Evolutionary conservation across 106 monocot genomes (phyloP).

Genomic region (Platanthera guangdongensis): DNA sequence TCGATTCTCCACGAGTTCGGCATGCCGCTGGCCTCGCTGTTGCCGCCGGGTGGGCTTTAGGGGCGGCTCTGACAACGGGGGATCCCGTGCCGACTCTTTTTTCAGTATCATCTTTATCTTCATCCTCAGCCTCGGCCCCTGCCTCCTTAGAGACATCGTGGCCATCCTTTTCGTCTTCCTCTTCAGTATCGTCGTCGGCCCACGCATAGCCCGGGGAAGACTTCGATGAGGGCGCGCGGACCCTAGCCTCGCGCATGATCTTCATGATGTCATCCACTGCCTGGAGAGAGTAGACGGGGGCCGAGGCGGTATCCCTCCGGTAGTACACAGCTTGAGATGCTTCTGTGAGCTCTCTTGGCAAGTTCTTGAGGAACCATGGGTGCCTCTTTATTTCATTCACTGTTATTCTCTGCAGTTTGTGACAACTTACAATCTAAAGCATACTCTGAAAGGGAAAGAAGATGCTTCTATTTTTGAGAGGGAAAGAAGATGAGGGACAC

Average conservation of each 20-base stretch:
- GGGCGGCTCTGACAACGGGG: too few relatives aligned
- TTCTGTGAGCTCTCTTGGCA: slow-evolving; percentile 14
- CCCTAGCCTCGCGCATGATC: slow-evolving; percentile 21
- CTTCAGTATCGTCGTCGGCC: slow-evolving; percentile 1
- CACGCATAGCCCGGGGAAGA: slow-evolving; percentile 9
- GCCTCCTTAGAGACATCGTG: neutral
- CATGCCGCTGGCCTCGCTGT: too few relatives aligned
- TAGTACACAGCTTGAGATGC: slow-evolving; percentile 19
- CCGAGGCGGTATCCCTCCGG: slow-evolving; percentile 4
- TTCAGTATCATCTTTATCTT: neutral
- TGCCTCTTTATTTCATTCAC: slow-evolving; percentile 11
- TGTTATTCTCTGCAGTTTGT: slow-evolving; percentile 10
- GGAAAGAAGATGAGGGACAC: too few relatives aligned
- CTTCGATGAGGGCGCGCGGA: neutral
- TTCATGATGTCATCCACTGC: slow-evolving; percentile 26
- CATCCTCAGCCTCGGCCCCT: neutral
- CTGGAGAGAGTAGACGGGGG: slow-evolving; percentile 17
- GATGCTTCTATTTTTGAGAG: too few relatives aligned
- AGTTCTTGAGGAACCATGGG: slow-evolving; percentile 16
- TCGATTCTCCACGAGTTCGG: too few relatives aligned
- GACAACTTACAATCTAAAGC: neutral
- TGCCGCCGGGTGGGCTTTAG: too few relatives aligned
- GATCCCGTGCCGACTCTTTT: too few relatives aligned
- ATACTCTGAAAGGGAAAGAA: too few relatives aligned
- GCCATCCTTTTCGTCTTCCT: neutral